Conservation (phyloP, 2,329 filamentous ascomycete genomes). For the Arthrobotrys sinensis region DNA sequence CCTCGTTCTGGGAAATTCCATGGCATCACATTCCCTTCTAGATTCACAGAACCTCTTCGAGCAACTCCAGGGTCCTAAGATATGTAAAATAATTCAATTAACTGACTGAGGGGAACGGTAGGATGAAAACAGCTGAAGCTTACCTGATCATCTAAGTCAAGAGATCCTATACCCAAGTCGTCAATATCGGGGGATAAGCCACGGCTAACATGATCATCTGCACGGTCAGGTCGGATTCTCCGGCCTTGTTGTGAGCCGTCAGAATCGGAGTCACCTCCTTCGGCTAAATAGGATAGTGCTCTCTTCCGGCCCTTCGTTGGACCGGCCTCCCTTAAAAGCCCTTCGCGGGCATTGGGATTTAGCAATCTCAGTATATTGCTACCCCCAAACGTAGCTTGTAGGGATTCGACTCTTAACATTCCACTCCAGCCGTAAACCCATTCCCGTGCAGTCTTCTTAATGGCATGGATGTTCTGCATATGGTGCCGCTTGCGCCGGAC, state of each 20-base stretch:
- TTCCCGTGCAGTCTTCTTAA: constrained; percentile 33
- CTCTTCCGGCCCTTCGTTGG: constrained; percentile 2
- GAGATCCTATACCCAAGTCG: not conserved
- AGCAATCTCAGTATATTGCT: constrained; percentile 25
- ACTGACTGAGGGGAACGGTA: not conserved
- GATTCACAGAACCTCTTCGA: constrained; percentile 33
- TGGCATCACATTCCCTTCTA: constrained; percentile 39
- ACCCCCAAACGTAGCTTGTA: constrained; percentile 23
- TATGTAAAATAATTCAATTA: not conserved
- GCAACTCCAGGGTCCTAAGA: constrained; percentile 38
- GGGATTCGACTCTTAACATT: constrained; percentile 19
- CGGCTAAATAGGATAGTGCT: not conserved
- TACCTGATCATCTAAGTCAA: constrained; percentile 29
- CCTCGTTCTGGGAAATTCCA: constrained; percentile 60
- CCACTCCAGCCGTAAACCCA: constrained; percentile 48
- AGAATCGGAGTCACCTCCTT: constrained; percentile 3
- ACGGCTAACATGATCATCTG: not conserved
- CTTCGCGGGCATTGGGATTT: not conserved
- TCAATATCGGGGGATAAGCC: not conserved
- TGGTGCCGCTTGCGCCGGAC: constrained; percentile 11
- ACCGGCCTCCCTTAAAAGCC: not conserved
- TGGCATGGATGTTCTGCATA: constrained; percentile 15
- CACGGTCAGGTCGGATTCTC: constrained; percentile 32
- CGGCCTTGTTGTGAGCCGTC: constrained; percentile 47
- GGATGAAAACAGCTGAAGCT: not conserved